Evolutionary conservation across 345 rosid genomes (phyloP), one percentile per base, ranked within the genome.

Genomic region (Pistacia integerrima): DNA sequence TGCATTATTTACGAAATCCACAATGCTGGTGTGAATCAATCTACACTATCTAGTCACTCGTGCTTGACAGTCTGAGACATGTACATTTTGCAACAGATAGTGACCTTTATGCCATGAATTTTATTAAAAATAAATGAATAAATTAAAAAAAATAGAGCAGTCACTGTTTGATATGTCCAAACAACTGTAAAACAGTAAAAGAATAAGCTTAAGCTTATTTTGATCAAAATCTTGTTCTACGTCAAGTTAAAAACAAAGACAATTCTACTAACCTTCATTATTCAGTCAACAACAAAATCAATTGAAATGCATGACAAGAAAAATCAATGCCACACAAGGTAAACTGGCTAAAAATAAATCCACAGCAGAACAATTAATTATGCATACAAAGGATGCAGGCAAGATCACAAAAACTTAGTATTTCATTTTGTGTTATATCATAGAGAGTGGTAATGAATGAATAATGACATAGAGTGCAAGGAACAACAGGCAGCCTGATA

Each of bases 181-280:
- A 62, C 66, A 63, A 14, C n/a, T 30, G 41, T 33, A 64, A 64
- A 64, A 63, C 46, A 33, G n/a, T 33, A 64, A 64, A 64, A 63
- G 46, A 63, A 33, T 63, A 35, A 33, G 67, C 14, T 5, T 5
- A 35, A 16, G 18, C 46, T 64, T 64, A 16, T 35, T 35, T 64
- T 13, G 67, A 3, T 36, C 6, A 64, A 33, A 17, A 14, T 7
- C 67, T 36, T 64, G 22, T 64, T 64, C 46, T 33, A 36, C 35
- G 66, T 30, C 67, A 64, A 64, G 5, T n/a, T 35, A 11, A 35
- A n/a, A 30, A 62, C 46, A 62, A 14, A 12, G 4, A 14, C 41
- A 33, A 28, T 62, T 33, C 66, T 30, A 33, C 44, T 30, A 62
- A 62, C 66, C 66, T 62, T 30, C 44, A 30, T 28, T 62, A 0